Percentiles rank a stretch among this genome's conserved stretches.
Conservation (phyloP, 2,329 filamentous ascomycete species). For the Verticillium dahliae region DNA sequence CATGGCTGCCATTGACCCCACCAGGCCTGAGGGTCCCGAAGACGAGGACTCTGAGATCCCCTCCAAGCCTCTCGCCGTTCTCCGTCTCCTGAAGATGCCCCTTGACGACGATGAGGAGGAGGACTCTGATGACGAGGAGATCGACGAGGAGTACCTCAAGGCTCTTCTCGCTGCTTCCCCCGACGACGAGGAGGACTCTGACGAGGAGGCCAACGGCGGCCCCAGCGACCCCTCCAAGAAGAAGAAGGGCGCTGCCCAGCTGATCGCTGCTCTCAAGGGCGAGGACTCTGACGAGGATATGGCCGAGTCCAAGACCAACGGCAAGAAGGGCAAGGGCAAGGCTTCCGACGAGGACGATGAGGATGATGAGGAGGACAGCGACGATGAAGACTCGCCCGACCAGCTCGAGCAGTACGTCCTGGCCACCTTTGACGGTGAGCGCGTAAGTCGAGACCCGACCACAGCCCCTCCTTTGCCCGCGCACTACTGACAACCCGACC, state of each 20-base stretch:
- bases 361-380: conserved; percentile 54
- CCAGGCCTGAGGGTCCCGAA: conserved; percentile 65
- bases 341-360: conserved; percentile 51
- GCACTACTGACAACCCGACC: conserved; percentile 17
- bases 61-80: conserved; percentile 67
- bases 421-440: conserved; percentile 90
- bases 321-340: conserved; percentile 66
- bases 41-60: conserved; percentile 57
- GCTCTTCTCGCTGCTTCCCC: conserved; percentile 46
- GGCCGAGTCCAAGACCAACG: conserved; percentile 60
- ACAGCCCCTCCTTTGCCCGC: not conserved
- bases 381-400: conserved; percentile 49
- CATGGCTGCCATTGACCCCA: conserved; percentile 96
- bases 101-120: conserved; percentile 39
- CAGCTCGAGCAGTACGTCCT: conserved; percentile 86
- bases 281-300: conserved; percentile 58
- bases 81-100: conserved; percentile 81
- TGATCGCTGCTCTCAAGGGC: conserved; percentile 60
- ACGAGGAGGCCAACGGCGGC: conserved; percentile 66
- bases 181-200: conserved; percentile 46
- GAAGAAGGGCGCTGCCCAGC: conserved; percentile 59
- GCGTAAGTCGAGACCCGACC: conserved; percentile 49
- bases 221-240: conserved; percentile 87
- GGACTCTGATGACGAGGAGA: conserved; percentile 48
- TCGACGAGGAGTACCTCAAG: conserved; percentile 60